Evolutionary conservation across 768 basidiomycete species (phyloP).

Genomic region (Phylloporus sp.): DNA sequence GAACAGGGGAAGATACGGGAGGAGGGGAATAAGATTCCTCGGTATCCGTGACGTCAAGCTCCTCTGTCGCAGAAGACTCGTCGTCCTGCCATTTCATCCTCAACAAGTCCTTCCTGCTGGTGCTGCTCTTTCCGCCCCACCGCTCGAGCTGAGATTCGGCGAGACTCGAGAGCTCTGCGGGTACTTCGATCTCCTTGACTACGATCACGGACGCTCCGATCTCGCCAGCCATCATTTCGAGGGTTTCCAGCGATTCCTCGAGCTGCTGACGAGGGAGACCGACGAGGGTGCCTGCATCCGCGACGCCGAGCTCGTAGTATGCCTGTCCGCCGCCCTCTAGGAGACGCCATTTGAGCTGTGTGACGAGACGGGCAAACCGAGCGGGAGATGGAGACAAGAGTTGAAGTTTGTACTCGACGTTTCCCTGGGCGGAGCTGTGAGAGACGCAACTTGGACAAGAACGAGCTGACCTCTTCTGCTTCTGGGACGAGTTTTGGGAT

Average conservation of each 20-base stretch:
- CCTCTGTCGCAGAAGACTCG: constrained; percentile 36
- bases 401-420: constrained; percentile 93
- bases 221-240: constrained; percentile 92
- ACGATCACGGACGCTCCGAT: constrained; percentile 90
- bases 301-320: constrained; percentile 78
- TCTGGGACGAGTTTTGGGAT: constrained; percentile 74
- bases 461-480: constrained; percentile 49
- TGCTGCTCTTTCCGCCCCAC: constrained; percentile 37
- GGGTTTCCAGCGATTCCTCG: constrained; percentile 75
- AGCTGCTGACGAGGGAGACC: constrained; percentile 73
- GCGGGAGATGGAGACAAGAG: constrained; percentile 71
- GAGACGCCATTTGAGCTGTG: constrained; percentile 93
- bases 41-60: constrained; percentile 34
- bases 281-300: constrained; percentile 83
- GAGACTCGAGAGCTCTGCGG: constrained; percentile 41
- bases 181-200: constrained; percentile 83
- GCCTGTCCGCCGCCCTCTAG: constrained; percentile 81
- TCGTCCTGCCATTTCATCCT: constrained; percentile 26
- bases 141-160: constrained; percentile 29
- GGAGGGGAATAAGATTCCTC: constrained; percentile 29
- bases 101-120: constrained; percentile 31
- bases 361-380: constrained; percentile 80
- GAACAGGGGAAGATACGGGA: constrained; percentile 10
- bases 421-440: constrained; percentile 48
- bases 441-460: too few relatives aligned